Base-by-base conservation (phyloP, 345 rosid species). In the Garcia nutans region DNA sequence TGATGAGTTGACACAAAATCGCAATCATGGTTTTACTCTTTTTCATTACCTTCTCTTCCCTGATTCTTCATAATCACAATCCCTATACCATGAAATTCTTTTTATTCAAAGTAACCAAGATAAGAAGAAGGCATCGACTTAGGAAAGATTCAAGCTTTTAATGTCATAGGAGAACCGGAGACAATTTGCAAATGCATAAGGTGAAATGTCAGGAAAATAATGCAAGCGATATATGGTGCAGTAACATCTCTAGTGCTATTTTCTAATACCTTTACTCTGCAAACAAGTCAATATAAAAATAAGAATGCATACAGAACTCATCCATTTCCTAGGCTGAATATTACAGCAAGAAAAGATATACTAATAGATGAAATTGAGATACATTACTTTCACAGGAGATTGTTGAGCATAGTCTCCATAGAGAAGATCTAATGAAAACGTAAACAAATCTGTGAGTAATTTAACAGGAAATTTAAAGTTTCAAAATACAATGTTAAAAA, bases 321-420 rank as follows among this genome's bases (percentile, higher is more conserved):
- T 12, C 55, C 55, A 50, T 4, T 50, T 16, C 55, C 55, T 2
- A 12, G 20, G 58, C 58, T 54, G 58, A 15, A 54, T 54, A 10
- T 54, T 3, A 19, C 6, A 54, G 16, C 6, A 54, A 54, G n/a
- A 17, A 16, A 16, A 54, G 1, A 16, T 54, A 60, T 60, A 17
- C 64, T 23, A 60, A 22, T 20, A 37, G 7, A 58, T 56, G 67
- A 12, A 71, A 63, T 50, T 58, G 62, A 70, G 58, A 60, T n/a
- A 20, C 72, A 75, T 82, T 84, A 89, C 92, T 74, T 80, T 81
- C 68, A 60, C 81, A 82, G 70, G 89, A 80, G 79, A 81, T n/a
- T 75, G 88, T 10, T 70, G 84, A 71, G 74, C 90, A 80, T 87
- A 87, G 71, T 82, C 92, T 81, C 81, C 81, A 84, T 82, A 80